Conservation (phyloP, 352 stramenopile genomes). For the Globisporangium nagaii region DNA sequence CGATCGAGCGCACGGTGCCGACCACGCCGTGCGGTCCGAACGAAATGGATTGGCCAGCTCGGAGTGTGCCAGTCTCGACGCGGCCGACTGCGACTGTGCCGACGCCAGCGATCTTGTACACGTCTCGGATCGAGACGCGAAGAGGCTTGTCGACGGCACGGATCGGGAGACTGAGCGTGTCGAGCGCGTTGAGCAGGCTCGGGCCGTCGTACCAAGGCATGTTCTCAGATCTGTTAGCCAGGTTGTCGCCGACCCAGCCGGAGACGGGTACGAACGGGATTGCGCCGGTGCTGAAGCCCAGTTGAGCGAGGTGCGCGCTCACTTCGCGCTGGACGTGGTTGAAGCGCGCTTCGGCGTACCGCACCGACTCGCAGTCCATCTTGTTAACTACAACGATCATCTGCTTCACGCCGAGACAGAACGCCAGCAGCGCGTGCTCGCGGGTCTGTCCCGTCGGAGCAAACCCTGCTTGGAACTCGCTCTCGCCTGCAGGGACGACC, state of each 20-base stretch:
- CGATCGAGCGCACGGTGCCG: conserved; percentile 90
- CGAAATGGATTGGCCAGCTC: conserved; percentile 88
- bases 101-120: conserved; percentile 98
- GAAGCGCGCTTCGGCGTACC: conserved; percentile 93
- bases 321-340: conserved; percentile 93
- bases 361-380: conserved; percentile 95
- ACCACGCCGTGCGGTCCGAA: conserved; percentile 89
- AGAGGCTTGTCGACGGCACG: conserved; percentile 93
- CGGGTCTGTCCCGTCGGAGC: conserved; percentile 94
- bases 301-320: conserved; percentile 90
- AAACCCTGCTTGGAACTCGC: conserved; percentile 95
- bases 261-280: conserved; percentile 97
- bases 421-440: conserved; percentile 95
- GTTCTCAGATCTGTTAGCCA: conserved; percentile 91
- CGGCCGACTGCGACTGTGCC: conserved; percentile 95
- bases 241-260: conserved; percentile 96
- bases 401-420: conserved; percentile 97
- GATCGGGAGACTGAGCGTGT: conserved; percentile 89
- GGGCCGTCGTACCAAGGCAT: conserved; percentile 97
- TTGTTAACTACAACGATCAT: conserved; percentile 99
- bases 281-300: conserved; percentile 95
- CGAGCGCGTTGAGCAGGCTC: conserved; percentile 89
- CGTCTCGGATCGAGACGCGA: conserved; percentile 94
- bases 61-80: conserved; percentile 96
- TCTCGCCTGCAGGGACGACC: conserved; percentile 89